These are phyloP conservation scores for Suhomyces ambrosiae DNA, from an alignment of 1,139 yeast species.

Conservation along the genomic window DNA sequence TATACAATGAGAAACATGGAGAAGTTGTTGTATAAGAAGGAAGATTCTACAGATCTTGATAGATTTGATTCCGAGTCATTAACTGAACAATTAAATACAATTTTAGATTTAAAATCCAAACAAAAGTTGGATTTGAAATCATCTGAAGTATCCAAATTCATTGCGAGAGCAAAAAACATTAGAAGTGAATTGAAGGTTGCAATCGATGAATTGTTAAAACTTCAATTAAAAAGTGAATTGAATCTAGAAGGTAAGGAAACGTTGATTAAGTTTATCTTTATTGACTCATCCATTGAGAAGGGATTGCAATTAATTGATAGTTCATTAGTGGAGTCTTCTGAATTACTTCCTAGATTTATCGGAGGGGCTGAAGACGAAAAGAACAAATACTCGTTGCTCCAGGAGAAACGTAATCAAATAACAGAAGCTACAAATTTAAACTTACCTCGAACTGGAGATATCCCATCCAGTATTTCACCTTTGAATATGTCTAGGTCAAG, in stretches of 20 bases:
- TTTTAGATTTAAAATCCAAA: slow-evolving; percentile 37
- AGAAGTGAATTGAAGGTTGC: slow-evolving; percentile 52
- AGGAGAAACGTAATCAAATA: background rate
- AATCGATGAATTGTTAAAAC: slow-evolving; percentile 56
- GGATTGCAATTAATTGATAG: slow-evolving; percentile 57
- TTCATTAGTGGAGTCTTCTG: slow-evolving; percentile 27
- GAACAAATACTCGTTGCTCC: slow-evolving; percentile 14
- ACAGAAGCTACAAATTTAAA: slow-evolving; percentile 1
- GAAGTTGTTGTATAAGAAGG: slow-evolving; percentile 26
- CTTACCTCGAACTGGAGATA: slow-evolving; percentile 11
- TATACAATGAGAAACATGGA: slow-evolving; percentile 77
- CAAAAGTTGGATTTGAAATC: slow-evolving; percentile 23
- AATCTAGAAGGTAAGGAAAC: slow-evolving; percentile 74
- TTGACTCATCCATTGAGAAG: slow-evolving; percentile 70
- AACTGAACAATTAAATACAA: slow-evolving; percentile 40
- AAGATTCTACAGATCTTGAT: slow-evolving; percentile 26
- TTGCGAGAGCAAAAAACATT: slow-evolving; percentile 44
- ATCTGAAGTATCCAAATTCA: slow-evolving; percentile 40
- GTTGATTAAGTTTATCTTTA: slow-evolving; percentile 62
- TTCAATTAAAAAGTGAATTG: slow-evolving; percentile 56
- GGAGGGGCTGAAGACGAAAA: slow-evolving; percentile 23
- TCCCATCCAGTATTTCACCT: slow-evolving; percentile 27
- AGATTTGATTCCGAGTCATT: slow-evolving; percentile 24
- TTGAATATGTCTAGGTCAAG: slow-evolving; percentile 35
- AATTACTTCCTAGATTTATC: slow-evolving; percentile 1